Conservation (phyloP, 345 rosid species). For the Reutealis trisperma region DNA sequence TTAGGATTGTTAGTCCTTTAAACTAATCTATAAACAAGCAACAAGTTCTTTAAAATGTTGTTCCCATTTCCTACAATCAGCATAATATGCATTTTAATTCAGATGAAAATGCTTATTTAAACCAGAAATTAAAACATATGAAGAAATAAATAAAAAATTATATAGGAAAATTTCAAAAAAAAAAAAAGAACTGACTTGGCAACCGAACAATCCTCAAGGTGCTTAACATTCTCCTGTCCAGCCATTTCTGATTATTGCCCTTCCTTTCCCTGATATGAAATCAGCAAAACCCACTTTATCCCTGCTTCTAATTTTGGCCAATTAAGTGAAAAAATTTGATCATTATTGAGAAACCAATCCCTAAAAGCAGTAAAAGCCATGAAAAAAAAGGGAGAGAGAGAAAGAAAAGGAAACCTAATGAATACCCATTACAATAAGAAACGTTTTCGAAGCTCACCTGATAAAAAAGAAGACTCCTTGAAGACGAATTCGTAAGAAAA, state of each 20-base stretch:
- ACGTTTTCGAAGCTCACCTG: conserved; percentile 8
- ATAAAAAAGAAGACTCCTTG: not conserved
- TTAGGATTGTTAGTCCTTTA: not conserved
- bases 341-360: conserved; percentile 1
- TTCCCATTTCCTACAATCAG: not conserved
- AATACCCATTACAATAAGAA: not conserved
- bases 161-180: not conserved
- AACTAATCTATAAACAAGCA: not conserved
- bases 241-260: conserved; percentile 13
- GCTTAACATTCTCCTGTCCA: conserved; percentile 23
- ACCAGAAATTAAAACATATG: not conserved
- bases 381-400: no score
- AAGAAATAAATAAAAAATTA: not conserved
- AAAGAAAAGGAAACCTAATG: no score
- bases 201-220: conserved; percentile 33
- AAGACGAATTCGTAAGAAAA: not conserved
- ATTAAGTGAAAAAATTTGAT: not conserved
- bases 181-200: conserved; percentile 19
- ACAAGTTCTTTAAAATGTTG: no score
- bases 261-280: not conserved
- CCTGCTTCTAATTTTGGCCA: not conserved
- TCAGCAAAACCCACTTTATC: not conserved
- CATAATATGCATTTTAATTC: not conserved
- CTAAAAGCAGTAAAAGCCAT: conserved; percentile 2
- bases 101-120: no score